These are phyloP conservation scores for Coniochaeta pulveracea DNA, from an alignment of 2,329 filamentous ascomycete genomes.

Conservation along the genomic window DNA sequence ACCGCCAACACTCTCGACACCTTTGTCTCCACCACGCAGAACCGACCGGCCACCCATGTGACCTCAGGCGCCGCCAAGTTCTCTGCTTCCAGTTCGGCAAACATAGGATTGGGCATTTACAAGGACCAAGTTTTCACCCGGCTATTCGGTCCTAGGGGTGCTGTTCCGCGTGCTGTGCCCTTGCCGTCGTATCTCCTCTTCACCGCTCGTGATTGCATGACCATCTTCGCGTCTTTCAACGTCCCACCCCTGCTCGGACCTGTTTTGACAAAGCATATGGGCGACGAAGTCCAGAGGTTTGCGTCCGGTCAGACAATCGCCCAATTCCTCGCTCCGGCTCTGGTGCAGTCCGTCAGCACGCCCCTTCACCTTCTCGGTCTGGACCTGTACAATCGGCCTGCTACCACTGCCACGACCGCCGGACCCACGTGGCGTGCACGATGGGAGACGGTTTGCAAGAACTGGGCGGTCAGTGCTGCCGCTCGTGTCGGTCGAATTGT, in stretches of 20 bases:
- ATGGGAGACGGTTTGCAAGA: constrained; percentile 53
- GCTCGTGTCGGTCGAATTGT: constrained; percentile 78
- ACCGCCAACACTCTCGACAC: constrained; percentile 86
- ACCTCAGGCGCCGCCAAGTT: constrained; percentile 75
- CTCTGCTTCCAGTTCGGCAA: constrained; percentile 65
- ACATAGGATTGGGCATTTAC: constrained; percentile 77
- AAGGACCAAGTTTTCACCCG: constrained; percentile 80
- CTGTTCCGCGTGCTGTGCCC: constrained; percentile 46
- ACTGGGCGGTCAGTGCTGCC: constrained; percentile 63
- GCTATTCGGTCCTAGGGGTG: constrained; percentile 59
- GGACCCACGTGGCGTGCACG: constrained; percentile 41
- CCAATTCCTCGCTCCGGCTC: constrained; percentile 71
- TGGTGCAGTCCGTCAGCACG: constrained; percentile 68
- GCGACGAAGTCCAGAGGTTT: constrained; percentile 35
- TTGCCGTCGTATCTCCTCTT: constrained; percentile 67
- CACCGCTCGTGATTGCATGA: constrained; percentile 71
- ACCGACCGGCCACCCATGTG: constrained; percentile 46
- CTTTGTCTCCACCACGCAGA: constrained; percentile 48
- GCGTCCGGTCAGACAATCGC: constrained; percentile 51
- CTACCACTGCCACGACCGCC: constrained; percentile 17
- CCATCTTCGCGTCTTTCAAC: constrained; percentile 89
- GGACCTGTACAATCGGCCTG: constrained; percentile 70
- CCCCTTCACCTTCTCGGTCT: constrained; percentile 77
- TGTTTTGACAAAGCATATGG: constrained; percentile 42
- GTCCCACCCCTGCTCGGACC: constrained; percentile 71